phyloP scores from a whole-genome alignment of 176 grass and related monocot genomes.

The Melocanna baccifera region DNA sequence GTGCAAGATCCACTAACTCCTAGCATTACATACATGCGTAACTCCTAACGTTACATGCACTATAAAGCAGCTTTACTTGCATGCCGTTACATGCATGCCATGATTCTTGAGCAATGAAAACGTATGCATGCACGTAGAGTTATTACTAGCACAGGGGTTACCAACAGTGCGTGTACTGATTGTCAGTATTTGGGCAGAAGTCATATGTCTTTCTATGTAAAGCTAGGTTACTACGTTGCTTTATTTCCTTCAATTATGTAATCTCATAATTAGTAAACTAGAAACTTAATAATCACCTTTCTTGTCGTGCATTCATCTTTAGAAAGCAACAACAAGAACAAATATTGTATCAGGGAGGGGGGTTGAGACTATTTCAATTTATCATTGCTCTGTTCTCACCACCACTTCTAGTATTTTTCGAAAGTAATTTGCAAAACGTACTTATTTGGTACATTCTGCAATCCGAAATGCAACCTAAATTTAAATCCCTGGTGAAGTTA shows the following conservation, averaged over 20 bases:
- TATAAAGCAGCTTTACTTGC: too few species aligned
- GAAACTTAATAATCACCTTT: neutral
- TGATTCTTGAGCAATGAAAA: too few species aligned
- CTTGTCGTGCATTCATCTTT: neutral
- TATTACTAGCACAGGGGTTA: too few species aligned
- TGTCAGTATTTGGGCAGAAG: neutral
- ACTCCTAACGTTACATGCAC: too few species aligned
- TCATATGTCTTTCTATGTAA: neutral
- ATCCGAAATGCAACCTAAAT: neutral
- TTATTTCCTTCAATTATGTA: neutral
- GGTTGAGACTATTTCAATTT: neutral
- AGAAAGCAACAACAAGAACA: neutral
- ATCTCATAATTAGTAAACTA: neutral
- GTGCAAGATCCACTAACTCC: too few species aligned
- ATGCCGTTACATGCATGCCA: too few species aligned
- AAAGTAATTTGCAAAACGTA: neutral
- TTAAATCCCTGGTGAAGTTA: neutral
- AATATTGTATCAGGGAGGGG: neutral
- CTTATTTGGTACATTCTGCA: neutral
- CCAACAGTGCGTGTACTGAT: neutral
- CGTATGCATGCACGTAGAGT: too few species aligned
- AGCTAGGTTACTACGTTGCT: neutral
- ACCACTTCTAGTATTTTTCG: neutral
- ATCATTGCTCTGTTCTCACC: neutral
- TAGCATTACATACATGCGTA: too few species aligned